These are phyloP conservation scores for Plasmodium blacklocki DNA, from an alignment of 169 alveolate species.

Conservation along the genomic window DNA sequence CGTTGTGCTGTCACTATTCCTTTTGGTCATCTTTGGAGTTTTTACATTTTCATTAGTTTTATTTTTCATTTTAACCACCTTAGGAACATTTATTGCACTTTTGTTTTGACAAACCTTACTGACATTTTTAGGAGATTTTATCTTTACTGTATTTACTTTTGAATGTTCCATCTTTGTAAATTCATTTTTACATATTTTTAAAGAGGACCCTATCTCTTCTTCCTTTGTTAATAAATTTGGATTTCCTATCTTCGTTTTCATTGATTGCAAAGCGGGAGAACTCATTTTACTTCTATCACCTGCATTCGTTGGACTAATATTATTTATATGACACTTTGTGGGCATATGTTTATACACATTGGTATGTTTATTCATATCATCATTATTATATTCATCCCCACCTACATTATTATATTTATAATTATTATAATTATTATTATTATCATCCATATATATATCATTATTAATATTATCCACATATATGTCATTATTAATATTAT, in stretches of 20 bases:
- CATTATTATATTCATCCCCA: no score
- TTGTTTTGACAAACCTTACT: not conserved
- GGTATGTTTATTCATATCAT: no score
- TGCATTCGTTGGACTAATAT: not conserved
- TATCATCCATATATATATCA: no score
- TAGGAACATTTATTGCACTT: not conserved
- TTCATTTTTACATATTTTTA: slow-evolving; percentile 1
- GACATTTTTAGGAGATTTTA: slow-evolving; percentile 21
- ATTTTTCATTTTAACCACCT: slow-evolving; percentile 3
- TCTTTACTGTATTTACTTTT: not conserved
- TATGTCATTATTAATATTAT: no score
- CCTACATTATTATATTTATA: no score
- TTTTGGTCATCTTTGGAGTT: slow-evolving; percentile 33
- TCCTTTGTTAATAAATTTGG: not conserved
- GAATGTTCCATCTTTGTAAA: not conserved
- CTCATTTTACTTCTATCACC: not conserved
- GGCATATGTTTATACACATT: no score
- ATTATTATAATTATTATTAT: no score
- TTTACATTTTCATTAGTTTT: slow-evolving; percentile 17
- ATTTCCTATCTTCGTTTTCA: not conserved
- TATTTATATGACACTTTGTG: no score
- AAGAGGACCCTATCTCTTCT: not conserved
- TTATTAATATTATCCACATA: no score
- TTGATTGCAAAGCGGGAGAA: not conserved
- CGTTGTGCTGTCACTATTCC: slow-evolving; percentile 13